These are phyloP conservation scores for Rhizophagus sp. DNA, from an alignment of 192 early-diverging fungal species.

Conservation along the genomic window DNA sequence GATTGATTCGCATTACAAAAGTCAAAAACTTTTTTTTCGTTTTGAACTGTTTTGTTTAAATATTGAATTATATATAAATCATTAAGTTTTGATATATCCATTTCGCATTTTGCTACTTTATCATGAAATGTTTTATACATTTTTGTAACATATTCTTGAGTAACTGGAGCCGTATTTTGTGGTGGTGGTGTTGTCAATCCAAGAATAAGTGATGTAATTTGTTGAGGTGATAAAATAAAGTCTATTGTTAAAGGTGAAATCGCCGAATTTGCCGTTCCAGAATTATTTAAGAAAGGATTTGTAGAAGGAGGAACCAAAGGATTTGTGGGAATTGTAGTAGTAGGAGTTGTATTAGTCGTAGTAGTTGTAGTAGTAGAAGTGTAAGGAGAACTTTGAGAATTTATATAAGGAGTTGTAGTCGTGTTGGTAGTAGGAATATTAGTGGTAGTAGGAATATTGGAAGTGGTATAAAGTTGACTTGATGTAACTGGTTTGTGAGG, in stretches of 20 bases:
- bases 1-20: not conserved
- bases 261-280: too few species aligned
- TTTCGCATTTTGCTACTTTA: not conserved
- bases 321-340: too few species aligned
- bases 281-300: too few species aligned
- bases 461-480: too few species aligned
- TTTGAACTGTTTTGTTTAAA: not conserved
- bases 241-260: too few species aligned
- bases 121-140: not conserved
- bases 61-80: not conserved
- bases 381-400: too few species aligned
- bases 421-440: not conserved
- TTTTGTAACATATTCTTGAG: not conserved
- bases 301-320: not conserved
- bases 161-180: not conserved
- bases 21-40: not conserved
- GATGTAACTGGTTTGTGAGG: not conserved
- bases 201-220: too few species aligned
- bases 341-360: too few species aligned
- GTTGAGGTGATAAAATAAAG: too few species aligned
- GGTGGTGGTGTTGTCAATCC: too few species aligned
- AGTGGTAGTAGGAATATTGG: too few species aligned
- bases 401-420: too few species aligned
- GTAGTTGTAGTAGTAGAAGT: not conserved
- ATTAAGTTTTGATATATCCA: not conserved